These are phyloP conservation scores for Botrytis aclada DNA, from an alignment of 2,329 filamentous ascomycete species.

Conservation along the genomic window DNA sequence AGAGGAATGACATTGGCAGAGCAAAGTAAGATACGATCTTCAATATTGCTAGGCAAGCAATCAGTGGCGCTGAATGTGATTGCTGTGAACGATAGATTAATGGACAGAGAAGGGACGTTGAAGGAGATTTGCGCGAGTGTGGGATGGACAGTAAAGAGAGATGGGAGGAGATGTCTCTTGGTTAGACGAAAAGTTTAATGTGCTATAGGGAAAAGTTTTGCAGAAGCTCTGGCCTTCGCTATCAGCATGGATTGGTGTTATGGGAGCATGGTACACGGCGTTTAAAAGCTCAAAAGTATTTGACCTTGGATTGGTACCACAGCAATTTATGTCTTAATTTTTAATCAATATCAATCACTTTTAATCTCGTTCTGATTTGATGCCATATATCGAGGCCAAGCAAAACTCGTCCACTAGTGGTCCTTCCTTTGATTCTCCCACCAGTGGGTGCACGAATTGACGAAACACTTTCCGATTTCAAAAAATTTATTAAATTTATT, in stretches of 20 bases:
- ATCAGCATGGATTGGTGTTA: not conserved
- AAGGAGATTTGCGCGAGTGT: conserved; percentile 16
- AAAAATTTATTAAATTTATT: too few relatives aligned
- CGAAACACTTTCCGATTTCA: too few relatives aligned
- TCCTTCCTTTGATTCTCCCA: not conserved
- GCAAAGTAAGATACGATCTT: conserved; percentile 22
- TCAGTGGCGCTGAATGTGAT: conserved; percentile 22
- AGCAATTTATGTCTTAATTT: not conserved
- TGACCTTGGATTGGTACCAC: not conserved
- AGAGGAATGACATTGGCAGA: conserved; percentile 21
- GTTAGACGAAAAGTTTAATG: conserved; percentile 3
- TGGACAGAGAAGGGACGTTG: conserved; percentile 17
- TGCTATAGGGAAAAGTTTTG: not conserved
- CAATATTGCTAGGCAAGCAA: conserved; percentile 23
- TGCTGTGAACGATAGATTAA: conserved; percentile 19
- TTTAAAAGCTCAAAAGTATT: conserved; percentile 9
- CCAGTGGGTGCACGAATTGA: too few relatives aligned
- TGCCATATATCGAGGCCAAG: not conserved
- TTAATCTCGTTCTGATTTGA: not conserved
- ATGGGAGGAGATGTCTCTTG: conserved; percentile 15
- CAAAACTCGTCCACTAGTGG: too few relatives aligned
- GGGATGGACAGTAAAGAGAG: conserved; percentile 19
- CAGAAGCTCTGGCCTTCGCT: not conserved
- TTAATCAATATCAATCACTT: not conserved
- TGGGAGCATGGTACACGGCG: not conserved